Percentiles rank a stretch among this genome's conserved stretches.
These are phyloP conservation scores for Cucurbita ficifolia DNA, from an alignment of 306 rosid species.

Conservation along the genomic window DNA sequence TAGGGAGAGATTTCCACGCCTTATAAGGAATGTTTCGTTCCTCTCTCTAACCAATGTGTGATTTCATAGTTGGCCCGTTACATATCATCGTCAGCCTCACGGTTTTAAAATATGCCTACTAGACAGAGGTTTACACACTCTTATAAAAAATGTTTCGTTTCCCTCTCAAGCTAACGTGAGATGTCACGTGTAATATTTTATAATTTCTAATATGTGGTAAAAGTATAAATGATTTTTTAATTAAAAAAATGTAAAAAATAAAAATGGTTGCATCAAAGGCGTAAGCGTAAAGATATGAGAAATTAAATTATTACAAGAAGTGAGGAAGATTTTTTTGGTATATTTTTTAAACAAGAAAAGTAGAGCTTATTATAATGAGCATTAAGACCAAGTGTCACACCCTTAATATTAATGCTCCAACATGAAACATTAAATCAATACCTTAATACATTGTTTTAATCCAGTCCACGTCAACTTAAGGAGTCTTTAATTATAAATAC, in stretches of 20 bases:
- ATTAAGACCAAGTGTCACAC: background rate
- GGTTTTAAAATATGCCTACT: no score
- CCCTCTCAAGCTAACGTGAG: no score
- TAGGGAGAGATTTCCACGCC: no score
- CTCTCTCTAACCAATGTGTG: no score
- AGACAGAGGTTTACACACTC: no score
- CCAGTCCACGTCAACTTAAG: constrained; percentile 16
- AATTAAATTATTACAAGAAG: background rate
- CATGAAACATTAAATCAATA: background rate
- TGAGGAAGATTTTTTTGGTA: background rate
- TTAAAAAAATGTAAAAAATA: no score
- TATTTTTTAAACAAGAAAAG: background rate
- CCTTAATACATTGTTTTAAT: background rate
- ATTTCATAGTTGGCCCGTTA: no score
- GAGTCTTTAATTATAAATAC: background rate
- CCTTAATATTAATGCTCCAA: background rate
- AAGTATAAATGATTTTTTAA: background rate
- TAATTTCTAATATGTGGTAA: background rate
- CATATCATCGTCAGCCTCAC: no score
- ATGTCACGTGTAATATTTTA: no score
- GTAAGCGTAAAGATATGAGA: background rate
- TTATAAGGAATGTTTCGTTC: no score
- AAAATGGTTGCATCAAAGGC: background rate
- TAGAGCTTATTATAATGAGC: background rate
- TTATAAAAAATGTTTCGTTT: no score